Percentiles rank a stretch among this genome's conserved stretches.
phyloP scores from a whole-genome alignment of 1,284 basidiomycete genomes.

The Irpex lacteus region DNA sequence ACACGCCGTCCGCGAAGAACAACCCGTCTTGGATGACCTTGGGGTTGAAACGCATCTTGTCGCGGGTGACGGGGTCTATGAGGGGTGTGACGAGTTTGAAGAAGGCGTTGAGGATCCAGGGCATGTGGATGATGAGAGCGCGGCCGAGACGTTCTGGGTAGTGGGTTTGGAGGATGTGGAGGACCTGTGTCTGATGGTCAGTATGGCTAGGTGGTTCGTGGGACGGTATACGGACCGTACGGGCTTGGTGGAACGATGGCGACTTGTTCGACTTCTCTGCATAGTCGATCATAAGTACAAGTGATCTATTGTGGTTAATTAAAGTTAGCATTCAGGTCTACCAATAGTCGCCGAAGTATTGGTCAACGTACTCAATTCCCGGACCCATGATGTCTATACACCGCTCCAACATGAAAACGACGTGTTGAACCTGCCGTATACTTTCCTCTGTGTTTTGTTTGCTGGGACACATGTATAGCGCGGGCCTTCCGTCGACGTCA shows the following conservation, averaged over 20 bases:
- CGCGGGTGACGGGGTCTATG: constrained; percentile 76
- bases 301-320: constrained; percentile 39
- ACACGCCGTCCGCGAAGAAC: constrained; percentile 55
- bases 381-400: constrained; percentile 72
- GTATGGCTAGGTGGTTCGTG: not conserved
- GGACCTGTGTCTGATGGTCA: constrained; percentile 33
- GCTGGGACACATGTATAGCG: constrained; percentile 78
- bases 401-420: constrained; percentile 74
- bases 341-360: not conserved
- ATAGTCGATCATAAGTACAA: constrained; percentile 81
- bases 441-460: constrained; percentile 81
- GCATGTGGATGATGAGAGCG: constrained; percentile 81
- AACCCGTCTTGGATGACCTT: constrained; percentile 55
- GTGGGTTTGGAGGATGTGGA: constrained; percentile 82
- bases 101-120: constrained; percentile 78
- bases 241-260: constrained; percentile 63
- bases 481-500: constrained; percentile 66
- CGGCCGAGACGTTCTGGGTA: constrained; percentile 93
- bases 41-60: constrained; percentile 57
- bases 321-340: not conserved
- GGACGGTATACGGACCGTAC: constrained; percentile 35
- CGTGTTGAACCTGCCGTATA: constrained; percentile 71
- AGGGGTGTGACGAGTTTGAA: constrained; percentile 83
- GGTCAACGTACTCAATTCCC: constrained; percentile 66
- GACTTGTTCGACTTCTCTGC: constrained; percentile 72